A percentile compares a stretch with the other conserved stretches of the same genome.
phyloP scores from a whole-genome alignment of 345 rosid genomes.

The Eucalyptus erythrocorys region DNA sequence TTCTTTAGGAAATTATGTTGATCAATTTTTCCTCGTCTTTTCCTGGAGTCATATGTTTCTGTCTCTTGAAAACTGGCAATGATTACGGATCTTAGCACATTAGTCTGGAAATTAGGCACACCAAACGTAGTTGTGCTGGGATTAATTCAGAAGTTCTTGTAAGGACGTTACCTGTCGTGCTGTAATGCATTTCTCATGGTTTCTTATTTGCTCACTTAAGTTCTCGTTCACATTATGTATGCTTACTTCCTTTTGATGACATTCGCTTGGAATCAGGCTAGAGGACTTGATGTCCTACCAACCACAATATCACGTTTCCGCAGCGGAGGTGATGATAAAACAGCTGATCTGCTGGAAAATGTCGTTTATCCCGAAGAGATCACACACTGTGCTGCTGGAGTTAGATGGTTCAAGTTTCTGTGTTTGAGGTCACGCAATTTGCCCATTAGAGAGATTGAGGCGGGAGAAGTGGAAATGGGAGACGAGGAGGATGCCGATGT shows the following conservation, averaged over 20 bases:
- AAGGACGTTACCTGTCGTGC: neutral
- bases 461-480: constrained; percentile 11
- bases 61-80: neutral
- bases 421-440: constrained; percentile 17
- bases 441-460: constrained; percentile 1
- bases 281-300: constrained; percentile 89
- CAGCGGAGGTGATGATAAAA: constrained; percentile 66
- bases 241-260: neutral
- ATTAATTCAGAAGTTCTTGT: neutral
- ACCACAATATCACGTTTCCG: constrained; percentile 75
- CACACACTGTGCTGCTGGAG: constrained; percentile 94
- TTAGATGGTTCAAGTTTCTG: constrained; percentile 74
- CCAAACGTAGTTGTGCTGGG: neutral
- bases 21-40: neutral
- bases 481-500: constrained; percentile 34
- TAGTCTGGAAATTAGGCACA: neutral
- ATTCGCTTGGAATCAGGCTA: constrained; percentile 31
- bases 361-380: constrained; percentile 84
- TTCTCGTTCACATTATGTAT: neutral
- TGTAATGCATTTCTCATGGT: neutral
- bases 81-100: neutral
- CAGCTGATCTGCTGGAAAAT: constrained; percentile 60
- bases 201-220: neutral
- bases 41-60: neutral
- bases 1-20: neutral